Base-by-base conservation (phyloP, 768 basidiomycete genomes). In the Kwoniella newhampshirensis region DNA sequence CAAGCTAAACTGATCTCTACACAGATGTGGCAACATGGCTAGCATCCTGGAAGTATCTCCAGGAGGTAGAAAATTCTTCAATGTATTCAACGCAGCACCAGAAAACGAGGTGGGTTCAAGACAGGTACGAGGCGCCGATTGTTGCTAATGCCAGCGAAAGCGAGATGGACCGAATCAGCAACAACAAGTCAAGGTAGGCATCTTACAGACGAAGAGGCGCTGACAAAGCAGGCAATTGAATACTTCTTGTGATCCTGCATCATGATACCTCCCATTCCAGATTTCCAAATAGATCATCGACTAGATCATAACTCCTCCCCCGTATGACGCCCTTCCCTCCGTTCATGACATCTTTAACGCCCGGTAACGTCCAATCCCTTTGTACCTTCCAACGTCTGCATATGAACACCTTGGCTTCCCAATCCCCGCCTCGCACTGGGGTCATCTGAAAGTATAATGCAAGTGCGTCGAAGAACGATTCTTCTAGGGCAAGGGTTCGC, bases 71-170 rank as follows among this genome's bases (percentile, higher is more conserved):
- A 87, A 88, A 83, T 90, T 87, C 77, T 98, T 98, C 77, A 99
- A 98, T 67, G 96, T 98, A 32, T 98, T 99, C 74, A 90, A 93
- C 63, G 96, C 96, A 3, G 96, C 96, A 1, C 96, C 96, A 4
- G 96, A 99, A 78, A 99, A 99, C 74, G 96, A 97, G 68, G 71
- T 65, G 25, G 42, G 63, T 60, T 4, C 8, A 11, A 7, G 20
- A 17, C 27, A 44, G 18, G 3, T 40, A 28, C 30, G 5, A 8
- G 17, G 11, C 13, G 18, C 25, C 8, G 54, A 41, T 47, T 43
- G 40, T 26, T 40, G 37, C 35, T 41, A 26, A 39, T 23, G n/a
- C n/a, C n/a, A 20, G 25, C 1, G 21, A 39, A 46, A 71, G 67
- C 59, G 74, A 30, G 74, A 75, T 53, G 74, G 74, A 23, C 74